Evolutionary conservation across 768 basidiomycete genomes (phyloP).

Genomic region (Mycena epipterygia): DNA sequence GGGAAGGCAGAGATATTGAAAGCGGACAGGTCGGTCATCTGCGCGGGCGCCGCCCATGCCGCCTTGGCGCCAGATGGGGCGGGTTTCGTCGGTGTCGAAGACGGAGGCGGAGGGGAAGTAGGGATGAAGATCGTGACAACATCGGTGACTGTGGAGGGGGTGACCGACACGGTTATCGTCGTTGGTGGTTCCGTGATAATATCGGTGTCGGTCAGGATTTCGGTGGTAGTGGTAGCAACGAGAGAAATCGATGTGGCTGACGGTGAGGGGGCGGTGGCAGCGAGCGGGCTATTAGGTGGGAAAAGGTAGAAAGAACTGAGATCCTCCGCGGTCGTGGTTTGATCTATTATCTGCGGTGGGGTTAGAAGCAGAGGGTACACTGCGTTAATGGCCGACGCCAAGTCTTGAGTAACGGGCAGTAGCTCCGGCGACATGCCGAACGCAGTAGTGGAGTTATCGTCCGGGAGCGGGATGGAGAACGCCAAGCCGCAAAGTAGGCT

Average conservation of each 20-base stretch:
- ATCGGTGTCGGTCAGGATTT: conserved; percentile 14
- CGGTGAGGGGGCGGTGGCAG: not conserved
- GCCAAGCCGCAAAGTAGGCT: conserved; percentile 22
- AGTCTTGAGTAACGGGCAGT: not conserved
- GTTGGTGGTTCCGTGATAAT: conserved; percentile 15
- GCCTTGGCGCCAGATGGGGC: conserved; percentile 34
- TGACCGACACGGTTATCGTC: conserved; percentile 19
- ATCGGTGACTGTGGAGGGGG: conserved; percentile 42
- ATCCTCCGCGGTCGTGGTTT: conserved; percentile 3
- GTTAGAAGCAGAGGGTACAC: conserved; percentile 8
- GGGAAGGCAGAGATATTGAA: conserved; percentile 74
- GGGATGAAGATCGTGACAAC: conserved; percentile 41
- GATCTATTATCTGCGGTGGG: conserved; percentile 15
- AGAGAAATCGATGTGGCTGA: not conserved
- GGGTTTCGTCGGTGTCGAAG: conserved; percentile 25
- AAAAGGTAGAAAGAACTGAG: not conserved
- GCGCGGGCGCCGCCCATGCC: conserved; percentile 65
- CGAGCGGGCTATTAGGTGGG: not conserved
- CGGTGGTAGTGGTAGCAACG: conserved; percentile 16
- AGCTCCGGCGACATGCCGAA: not conserved
- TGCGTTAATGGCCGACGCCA: not conserved
- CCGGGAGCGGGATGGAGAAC: conserved; percentile 15
- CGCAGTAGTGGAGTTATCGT: conserved; percentile 11
- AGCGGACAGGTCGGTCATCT: conserved; percentile 69
- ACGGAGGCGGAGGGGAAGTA: conserved; percentile 23